Percentiles rank a stretch among this genome's conserved stretches.
Evolutionary conservation across 2,329 filamentous ascomycete species (phyloP).

Genomic region (Trichophyton schoenleinii): DNA sequence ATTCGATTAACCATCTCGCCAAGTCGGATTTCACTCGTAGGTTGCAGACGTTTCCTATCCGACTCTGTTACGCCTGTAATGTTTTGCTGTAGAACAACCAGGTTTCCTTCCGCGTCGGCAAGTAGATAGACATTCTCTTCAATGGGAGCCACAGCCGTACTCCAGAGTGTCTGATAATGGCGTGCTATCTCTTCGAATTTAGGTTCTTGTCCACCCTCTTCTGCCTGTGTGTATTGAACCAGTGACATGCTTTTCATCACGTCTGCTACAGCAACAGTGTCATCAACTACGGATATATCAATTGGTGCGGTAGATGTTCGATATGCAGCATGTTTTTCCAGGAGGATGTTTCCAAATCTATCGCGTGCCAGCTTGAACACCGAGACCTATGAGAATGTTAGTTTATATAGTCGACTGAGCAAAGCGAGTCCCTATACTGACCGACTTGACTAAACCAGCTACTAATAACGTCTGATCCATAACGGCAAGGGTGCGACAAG

Average conservation of each 20-base stretch:
- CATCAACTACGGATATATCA: slow-evolving; percentile 60
- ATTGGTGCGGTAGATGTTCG: slow-evolving; percentile 74
- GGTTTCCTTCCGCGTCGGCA: slow-evolving; percentile 75
- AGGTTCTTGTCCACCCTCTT: slow-evolving; percentile 42
- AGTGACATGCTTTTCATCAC: slow-evolving; percentile 86
- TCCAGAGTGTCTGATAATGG: slow-evolving; percentile 72
- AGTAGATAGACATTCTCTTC: slow-evolving; percentile 66
- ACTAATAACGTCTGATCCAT: slow-evolving; percentile 67
- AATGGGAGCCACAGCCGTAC: slow-evolving; percentile 62
- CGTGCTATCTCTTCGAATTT: slow-evolving; percentile 61
- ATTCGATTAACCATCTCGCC: slow-evolving; percentile 93
- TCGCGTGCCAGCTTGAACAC: slow-evolving; percentile 40
- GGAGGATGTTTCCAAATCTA: slow-evolving; percentile 30
- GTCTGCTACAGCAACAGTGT: slow-evolving; percentile 72
- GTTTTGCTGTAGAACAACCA: slow-evolving; percentile 69
- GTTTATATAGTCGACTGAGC: not conserved
- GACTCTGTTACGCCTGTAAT: slow-evolving; percentile 58
- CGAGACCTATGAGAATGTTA: slow-evolving; percentile 36
- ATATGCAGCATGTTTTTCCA: slow-evolving; percentile 63
- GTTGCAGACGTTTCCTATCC: slow-evolving; percentile 56
- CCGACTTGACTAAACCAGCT: slow-evolving; percentile 78
- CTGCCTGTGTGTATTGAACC: slow-evolving; percentile 54
- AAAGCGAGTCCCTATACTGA: slow-evolving; percentile 28
- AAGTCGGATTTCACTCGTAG: slow-evolving; percentile 69
- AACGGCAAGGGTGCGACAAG: slow-evolving; percentile 60